phyloP scores from a whole-genome alignment of 2,329 filamentous ascomycete species.

The Alternaria novae-zelandiae region DNA sequence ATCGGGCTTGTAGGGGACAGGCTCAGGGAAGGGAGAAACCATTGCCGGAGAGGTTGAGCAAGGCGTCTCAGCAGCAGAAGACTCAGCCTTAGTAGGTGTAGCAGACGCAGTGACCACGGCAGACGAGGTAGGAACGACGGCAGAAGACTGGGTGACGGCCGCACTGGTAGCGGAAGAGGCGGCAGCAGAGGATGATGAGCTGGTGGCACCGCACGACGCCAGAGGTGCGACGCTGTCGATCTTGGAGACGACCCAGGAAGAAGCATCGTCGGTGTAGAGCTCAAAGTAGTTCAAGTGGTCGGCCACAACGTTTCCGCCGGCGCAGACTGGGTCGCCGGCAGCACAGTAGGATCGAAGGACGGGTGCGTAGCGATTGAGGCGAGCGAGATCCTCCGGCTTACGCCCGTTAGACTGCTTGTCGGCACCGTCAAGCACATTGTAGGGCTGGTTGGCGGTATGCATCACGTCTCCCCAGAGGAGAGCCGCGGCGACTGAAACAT shows the following conservation, averaged over 20 bases:
- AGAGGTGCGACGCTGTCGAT: conserved; percentile 7
- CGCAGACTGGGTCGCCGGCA: conserved; percentile 67
- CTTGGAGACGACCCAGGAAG: conserved; percentile 28
- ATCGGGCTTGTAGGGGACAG: conserved; percentile 14
- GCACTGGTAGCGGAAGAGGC: conserved; percentile 1
- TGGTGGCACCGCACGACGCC: neutral
- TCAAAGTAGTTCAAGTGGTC: conserved; percentile 65
- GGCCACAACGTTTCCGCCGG: conserved; percentile 63
- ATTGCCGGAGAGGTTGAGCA: conserved; percentile 16
- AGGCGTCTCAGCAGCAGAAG: conserved; percentile 6
- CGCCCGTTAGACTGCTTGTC: conserved; percentile 19
- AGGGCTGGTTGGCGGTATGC: conserved; percentile 29
- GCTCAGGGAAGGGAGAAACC: conserved; percentile 13
- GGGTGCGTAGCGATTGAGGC: conserved; percentile 43
- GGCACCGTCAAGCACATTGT: conserved; percentile 30
- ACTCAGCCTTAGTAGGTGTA: neutral
- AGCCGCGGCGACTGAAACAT: conserved; percentile 17
- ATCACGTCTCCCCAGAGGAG: conserved; percentile 31
- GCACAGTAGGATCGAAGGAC: conserved; percentile 70
- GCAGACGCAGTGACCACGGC: neutral
- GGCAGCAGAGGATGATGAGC: conserved; percentile 5
- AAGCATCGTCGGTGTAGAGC: conserved; percentile 26
- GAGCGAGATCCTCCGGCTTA: conserved; percentile 15
- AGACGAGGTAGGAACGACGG: neutral
- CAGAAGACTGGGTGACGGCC: conserved; percentile 2